Base-by-base conservation (phyloP, 441 rosid species). In the Codiaeum variegatum region DNA sequence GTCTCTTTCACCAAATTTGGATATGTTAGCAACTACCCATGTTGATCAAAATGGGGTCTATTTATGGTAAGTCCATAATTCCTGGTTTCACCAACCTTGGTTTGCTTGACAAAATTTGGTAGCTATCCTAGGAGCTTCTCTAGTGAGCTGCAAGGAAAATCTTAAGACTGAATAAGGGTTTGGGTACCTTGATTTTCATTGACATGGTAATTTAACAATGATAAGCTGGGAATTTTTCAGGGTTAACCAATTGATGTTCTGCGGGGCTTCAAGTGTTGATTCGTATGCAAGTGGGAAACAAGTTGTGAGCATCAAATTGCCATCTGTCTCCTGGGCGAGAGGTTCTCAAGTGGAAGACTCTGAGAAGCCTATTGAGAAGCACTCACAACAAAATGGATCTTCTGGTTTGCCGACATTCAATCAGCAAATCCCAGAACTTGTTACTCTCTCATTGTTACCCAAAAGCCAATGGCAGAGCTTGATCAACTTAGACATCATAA, bases 401-500 rank as follows among this genome's bases (percentile, higher is more conserved):
- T 76, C 70, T 42, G 78, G 71, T 63, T 80, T 76, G 69, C 73
- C 76, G 72, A 68, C 83, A 44, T 82, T 81, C 51, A 76, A 26
- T 72, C 78, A 83, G 55, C 97, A 88, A 83, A 93, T 91, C 65
- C 99, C 98, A 0, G 97, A 90, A 74, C 94, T 93, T 63, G 97
- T 93, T 70, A 96, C 98, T 56, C 91, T 93, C 44, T 96, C 98
- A 32, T 73, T 93, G 52, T 83, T 96, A 87, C 98, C 97, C 42
- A 96, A 90, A 78, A 89, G 93, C 88, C 98, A 96, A 72, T 96
- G 98, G 99, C 98, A 96, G 74, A 85, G 96, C 80, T 80, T 93
- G 91, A 84, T 96, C 83, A 96, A 93, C 87, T 85, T 96, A 76
- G 98, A 93, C 83, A 88, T 90, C 62, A 93, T 91, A 81, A 93